Percentiles rank a stretch among this genome's conserved stretches.
These are phyloP conservation scores for Pythium utonaiense DNA, from an alignment of 352 stramenopile genomes.

Conservation along the genomic window DNA sequence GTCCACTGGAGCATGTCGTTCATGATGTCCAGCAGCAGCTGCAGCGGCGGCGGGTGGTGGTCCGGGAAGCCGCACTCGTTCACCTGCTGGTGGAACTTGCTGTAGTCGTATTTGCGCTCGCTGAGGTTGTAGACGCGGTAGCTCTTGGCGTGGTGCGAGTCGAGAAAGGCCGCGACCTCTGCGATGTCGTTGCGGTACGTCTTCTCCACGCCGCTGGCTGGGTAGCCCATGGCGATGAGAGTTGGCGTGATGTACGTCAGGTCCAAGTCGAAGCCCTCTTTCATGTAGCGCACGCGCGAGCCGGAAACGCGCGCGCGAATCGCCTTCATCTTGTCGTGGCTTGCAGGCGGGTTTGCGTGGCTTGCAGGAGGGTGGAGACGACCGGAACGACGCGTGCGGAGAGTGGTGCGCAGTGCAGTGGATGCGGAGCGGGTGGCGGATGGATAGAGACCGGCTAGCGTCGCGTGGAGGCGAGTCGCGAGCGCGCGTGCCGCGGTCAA, in stretches of 20 bases:
- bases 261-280: slow-evolving; percentile 82
- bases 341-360: background rate
- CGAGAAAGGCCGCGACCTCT: slow-evolving; percentile 66
- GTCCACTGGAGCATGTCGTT: slow-evolving; percentile 84
- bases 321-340: slow-evolving; percentile 53
- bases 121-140: slow-evolving; percentile 86
- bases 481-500: background rate
- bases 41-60: slow-evolving; percentile 74
- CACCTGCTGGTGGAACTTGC: slow-evolving; percentile 69
- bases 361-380: background rate
- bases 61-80: slow-evolving; percentile 77
- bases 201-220: slow-evolving; percentile 77
- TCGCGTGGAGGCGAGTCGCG: background rate
- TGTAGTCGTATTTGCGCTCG: slow-evolving; percentile 76
- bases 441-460: background rate
- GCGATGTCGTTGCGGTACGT: slow-evolving; percentile 85
- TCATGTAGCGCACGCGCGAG: slow-evolving; percentile 79
- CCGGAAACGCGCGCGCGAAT: slow-evolving; percentile 73
- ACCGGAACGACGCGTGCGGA: background rate
- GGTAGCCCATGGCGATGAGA: slow-evolving; percentile 83
- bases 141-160: slow-evolving; percentile 53
- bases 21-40: slow-evolving; percentile 78
- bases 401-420: background rate
- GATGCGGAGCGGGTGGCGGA: background rate
- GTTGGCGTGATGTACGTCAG: slow-evolving; percentile 82